Evolutionary conservation across 768 basidiomycete species (phyloP).

Genomic region (Amanita thiersii): DNA sequence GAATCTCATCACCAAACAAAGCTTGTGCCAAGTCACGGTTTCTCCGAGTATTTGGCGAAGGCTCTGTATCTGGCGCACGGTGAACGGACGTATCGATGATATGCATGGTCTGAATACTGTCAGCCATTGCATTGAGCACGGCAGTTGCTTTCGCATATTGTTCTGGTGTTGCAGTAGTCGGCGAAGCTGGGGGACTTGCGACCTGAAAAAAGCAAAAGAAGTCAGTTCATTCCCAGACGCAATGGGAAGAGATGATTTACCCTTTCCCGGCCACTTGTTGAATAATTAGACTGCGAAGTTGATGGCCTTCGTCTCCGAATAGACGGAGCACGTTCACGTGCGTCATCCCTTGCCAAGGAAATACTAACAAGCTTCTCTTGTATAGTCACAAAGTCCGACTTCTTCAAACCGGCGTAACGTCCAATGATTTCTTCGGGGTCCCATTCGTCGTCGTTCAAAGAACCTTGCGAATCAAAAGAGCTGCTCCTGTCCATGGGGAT

Average conservation of each 20-base stretch:
- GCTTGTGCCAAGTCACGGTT: slow-evolving; percentile 73
- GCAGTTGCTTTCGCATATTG: slow-evolving; percentile 55
- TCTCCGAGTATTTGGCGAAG: slow-evolving; percentile 47
- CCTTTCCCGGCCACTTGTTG: slow-evolving; percentile 42
- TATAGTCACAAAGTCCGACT: slow-evolving; percentile 60
- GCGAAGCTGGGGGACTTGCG: slow-evolving; percentile 42
- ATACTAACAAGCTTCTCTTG: slow-evolving; percentile 71
- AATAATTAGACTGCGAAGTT: slow-evolving; percentile 77
- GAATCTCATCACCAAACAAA: slow-evolving; percentile 52
- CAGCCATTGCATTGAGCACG: slow-evolving; percentile 55
- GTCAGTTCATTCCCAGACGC: slow-evolving; percentile 8
- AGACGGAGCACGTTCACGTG: slow-evolving; percentile 57
- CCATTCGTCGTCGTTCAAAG: slow-evolving; percentile 43
- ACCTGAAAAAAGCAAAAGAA: slow-evolving; percentile 29
- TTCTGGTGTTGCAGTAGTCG: slow-evolving; percentile 29
- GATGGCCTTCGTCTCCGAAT: slow-evolving; percentile 68
- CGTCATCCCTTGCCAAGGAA: slow-evolving; percentile 51
- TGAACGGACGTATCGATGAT: slow-evolving; percentile 10
- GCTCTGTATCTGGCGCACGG: slow-evolving; percentile 10
- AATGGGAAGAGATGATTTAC: slow-evolving; percentile 11
- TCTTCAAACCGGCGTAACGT: slow-evolving; percentile 60
- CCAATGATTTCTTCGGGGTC: slow-evolving; percentile 63
- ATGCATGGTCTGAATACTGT: slow-evolving; percentile 35
- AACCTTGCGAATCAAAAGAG: slow-evolving; percentile 38
- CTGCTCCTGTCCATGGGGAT: slow-evolving; percentile 34